Base-by-base conservation (phyloP, 768 basidiomycete species). In the Boletus subcaerulescens region DNA sequence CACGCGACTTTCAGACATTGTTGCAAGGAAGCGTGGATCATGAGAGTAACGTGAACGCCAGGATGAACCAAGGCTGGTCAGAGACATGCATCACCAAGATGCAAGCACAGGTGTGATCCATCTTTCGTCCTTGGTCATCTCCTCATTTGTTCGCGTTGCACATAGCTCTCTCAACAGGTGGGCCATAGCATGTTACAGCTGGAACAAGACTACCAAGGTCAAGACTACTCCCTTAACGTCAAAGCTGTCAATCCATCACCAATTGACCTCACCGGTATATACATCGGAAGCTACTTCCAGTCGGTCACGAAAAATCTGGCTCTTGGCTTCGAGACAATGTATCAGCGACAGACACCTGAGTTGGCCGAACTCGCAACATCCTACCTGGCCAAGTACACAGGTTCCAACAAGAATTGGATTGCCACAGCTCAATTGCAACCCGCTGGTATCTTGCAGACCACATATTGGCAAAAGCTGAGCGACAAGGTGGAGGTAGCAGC, bases 401-500 rank as follows among this genome's bases (percentile, higher is more conserved):
- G 84, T 59, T 71, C 78, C 29, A 80, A 85, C 69, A 86, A 83
- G 67, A 84, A 80, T 67, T 95, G 93, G 92, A 94, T 93, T 63
- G 93, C 91, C n/a, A 96, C 94, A 5, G 88, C 92, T 13, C 91
- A 92, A 65, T 58, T 95, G 13, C 93, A 94, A 69, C 81, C 87
- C 15, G 78, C 84, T 15, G 93, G 95, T 22, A 80, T 91, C 46
- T 65, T 97, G 24, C 90, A 94, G 72, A 84, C 94, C 29, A 95
- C 93, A 10, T 99, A 98, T 73, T 97, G 93, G 90, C 94, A 98
- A 60, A 94, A 92, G 69, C 75, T 99, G 56, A 88, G 88, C 70
- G 92, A 96, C 53, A 93, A 96, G 74, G 89, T 99, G 13, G 97
- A 98, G 58, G 93, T 95, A n/a, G 96, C 93, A 32, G 93, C 94